A percentile compares a stretch with the other conserved stretches of the same genome.
Evolutionary conservation across 495 filamentous ascomycete genomes (phyloP).

Genomic region (Cairneyella variabilis): DNA sequence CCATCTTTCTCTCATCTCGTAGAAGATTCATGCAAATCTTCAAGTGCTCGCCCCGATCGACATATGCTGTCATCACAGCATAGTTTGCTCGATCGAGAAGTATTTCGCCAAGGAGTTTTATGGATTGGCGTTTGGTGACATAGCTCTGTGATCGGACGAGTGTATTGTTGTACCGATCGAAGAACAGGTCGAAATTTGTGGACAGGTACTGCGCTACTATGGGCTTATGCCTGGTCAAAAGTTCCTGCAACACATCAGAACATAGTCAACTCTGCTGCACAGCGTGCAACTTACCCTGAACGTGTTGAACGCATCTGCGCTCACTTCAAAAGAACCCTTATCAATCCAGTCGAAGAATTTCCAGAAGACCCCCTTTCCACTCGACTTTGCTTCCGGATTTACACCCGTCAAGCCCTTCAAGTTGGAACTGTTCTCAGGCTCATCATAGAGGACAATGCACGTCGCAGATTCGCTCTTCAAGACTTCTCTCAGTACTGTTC

Average conservation of each 20-base stretch:
- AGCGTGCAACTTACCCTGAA: constrained; percentile 65
- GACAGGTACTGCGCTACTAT: constrained; percentile 81
- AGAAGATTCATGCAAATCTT: constrained; percentile 98
- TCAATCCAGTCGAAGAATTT: constrained; percentile 98
- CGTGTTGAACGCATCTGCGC: constrained; percentile 94
- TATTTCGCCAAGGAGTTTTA: constrained; percentile 94
- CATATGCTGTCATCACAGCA: constrained; percentile 95
- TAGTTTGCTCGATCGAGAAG: constrained; percentile 94
- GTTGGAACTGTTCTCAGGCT: constrained; percentile 56
- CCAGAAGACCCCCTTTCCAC: constrained; percentile 87
- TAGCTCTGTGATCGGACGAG: constrained; percentile 91
- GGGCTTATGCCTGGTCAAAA: constrained; percentile 89
- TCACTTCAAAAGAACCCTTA: constrained; percentile 89
- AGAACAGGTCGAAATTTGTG: constrained; percentile 88
- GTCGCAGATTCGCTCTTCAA: constrained; percentile 88
- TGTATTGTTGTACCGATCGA: constrained; percentile 81
- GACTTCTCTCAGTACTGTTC: constrained; percentile 84
- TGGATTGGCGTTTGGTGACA: constrained; percentile 97
- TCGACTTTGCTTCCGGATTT: constrained; percentile 61
- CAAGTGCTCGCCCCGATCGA: constrained; percentile 89
- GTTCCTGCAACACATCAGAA: constrained; percentile 75
- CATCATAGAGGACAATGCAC: constrained; percentile 86
- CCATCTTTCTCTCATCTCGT: constrained; percentile 93
- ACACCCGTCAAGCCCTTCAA: constrained; percentile 58
- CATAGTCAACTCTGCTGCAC: constrained; percentile 51